Conservation (phyloP, 352 stramenopile genomes). For the Phytophthora melonis region DNA sequence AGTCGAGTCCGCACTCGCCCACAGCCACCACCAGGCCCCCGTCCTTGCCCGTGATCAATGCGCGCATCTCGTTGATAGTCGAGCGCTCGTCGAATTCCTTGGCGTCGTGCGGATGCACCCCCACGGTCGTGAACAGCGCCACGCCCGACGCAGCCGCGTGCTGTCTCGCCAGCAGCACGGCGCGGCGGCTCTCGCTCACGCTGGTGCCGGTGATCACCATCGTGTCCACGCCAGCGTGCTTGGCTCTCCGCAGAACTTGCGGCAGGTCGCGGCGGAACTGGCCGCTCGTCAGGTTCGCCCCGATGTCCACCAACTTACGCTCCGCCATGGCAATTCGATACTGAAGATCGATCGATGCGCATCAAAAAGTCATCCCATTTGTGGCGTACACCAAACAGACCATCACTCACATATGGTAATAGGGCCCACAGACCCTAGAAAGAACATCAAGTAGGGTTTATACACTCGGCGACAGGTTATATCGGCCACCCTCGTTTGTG, state of each 20-base stretch:
- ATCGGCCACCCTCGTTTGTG: too few species aligned
- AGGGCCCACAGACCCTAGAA: neutral
- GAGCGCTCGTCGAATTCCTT: conserved; percentile 71
- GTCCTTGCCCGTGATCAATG: conserved; percentile 48
- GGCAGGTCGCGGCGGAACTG: conserved; percentile 88
- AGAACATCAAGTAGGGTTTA: neutral
- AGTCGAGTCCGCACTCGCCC: conserved; percentile 96
- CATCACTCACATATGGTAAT: conserved; percentile 19
- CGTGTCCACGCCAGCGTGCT: conserved; percentile 66
- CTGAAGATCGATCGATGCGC: neutral
- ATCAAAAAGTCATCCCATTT: conserved; percentile 24
- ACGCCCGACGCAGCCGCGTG: conserved; percentile 34
- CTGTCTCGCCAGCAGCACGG: conserved; percentile 48
- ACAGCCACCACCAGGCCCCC: conserved; percentile 88
- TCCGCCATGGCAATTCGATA: conserved; percentile 14
- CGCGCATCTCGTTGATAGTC: conserved; percentile 52
- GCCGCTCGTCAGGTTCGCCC: conserved; percentile 71
- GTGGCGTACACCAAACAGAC: neutral
- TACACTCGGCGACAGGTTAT: too few species aligned
- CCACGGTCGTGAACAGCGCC: conserved; percentile 89
- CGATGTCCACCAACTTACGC: conserved; percentile 64
- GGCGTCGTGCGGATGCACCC: conserved; percentile 95
- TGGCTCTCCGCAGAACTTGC: conserved; percentile 87
- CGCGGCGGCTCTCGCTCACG: conserved; percentile 46
- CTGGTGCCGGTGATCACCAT: conserved; percentile 91